Evolutionary conservation across 345 rosid species (phyloP).

Genomic region (Sonneratia alba): DNA sequence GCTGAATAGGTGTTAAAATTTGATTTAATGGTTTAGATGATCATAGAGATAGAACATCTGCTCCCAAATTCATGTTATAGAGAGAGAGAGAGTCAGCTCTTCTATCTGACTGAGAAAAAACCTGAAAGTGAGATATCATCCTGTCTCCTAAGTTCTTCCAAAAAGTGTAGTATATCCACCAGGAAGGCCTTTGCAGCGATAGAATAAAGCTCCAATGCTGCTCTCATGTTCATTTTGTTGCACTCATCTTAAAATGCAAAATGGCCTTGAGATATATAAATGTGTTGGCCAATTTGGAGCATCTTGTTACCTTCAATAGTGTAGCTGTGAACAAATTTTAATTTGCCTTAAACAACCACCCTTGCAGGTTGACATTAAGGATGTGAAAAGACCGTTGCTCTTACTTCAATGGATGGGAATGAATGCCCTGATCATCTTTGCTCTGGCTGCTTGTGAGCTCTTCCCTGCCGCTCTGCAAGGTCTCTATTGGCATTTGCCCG

Average conservation of each 20-base stretch:
- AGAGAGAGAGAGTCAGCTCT: background rate
- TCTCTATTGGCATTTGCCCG: constrained; percentile 43
- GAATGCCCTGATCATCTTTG: constrained; percentile 49
- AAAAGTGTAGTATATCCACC: background rate
- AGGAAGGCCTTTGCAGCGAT: background rate
- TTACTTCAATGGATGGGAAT: constrained; percentile 51
- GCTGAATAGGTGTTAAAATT: background rate
- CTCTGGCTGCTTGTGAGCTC: constrained; percentile 44
- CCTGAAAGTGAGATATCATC: background rate
- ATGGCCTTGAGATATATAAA: background rate
- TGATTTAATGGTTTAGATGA: background rate
- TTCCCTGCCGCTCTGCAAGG: constrained; percentile 46
- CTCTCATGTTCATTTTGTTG: background rate
- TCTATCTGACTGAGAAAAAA: background rate
- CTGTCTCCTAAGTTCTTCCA: background rate
- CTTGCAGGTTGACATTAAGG: constrained; percentile 49
- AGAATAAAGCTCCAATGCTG: background rate
- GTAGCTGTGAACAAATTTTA: background rate
- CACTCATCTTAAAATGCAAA: background rate
- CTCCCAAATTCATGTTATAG: background rate
- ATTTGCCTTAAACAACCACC: constrained; percentile 3
- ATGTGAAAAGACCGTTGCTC: constrained; percentile 23
- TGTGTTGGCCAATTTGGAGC: background rate
- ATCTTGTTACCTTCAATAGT: background rate
- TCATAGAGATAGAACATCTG: background rate